Evolutionary conservation across 805 yeast species (phyloP).

Genomic region (Torulaspora maleeae): DNA sequence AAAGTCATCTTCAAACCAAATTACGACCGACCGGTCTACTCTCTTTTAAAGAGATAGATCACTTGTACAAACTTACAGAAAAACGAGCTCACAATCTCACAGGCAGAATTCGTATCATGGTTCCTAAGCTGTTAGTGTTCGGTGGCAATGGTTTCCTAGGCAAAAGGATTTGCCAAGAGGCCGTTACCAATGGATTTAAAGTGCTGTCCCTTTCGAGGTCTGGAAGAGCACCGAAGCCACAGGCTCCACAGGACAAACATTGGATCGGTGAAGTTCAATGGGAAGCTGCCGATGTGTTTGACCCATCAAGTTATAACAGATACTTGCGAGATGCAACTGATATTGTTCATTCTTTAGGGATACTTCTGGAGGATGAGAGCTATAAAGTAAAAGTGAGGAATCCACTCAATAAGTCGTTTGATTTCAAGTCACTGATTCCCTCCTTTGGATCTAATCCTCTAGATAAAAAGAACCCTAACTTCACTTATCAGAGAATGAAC

Average conservation of each 20-base stretch:
- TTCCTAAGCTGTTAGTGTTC: constrained; percentile 51
- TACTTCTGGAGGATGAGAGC: constrained; percentile 59
- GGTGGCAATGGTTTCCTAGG: constrained; percentile 91
- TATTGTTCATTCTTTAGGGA: constrained; percentile 82
- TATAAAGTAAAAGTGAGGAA: constrained; percentile 54
- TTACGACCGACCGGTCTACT: too few relatives aligned
- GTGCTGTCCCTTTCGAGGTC: constrained; percentile 69
- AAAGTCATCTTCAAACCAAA: not conserved
- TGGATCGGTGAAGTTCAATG: constrained; percentile 63
- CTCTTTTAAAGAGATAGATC: too few relatives aligned
- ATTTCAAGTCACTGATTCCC: constrained; percentile 7
- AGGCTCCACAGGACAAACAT: constrained; percentile 28
- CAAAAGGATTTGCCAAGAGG: constrained; percentile 63
- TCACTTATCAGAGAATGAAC: constrained; percentile 58
- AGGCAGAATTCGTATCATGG: constrained; percentile 4
- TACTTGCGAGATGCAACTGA: constrained; percentile 49
- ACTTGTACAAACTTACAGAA: not conserved
- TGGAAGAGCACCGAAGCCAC: constrained; percentile 45
- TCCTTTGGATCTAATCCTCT: constrained; percentile 57
- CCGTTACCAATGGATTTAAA: constrained; percentile 53
- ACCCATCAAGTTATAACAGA: constrained; percentile 52
- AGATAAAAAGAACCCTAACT: constrained; percentile 36
- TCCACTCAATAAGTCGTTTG: constrained; percentile 6
- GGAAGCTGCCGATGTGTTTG: constrained; percentile 63
- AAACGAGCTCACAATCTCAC: not conserved